Base-by-base conservation (phyloP, 352 stramenopile species). In the Blastocystis sp. region DNA sequence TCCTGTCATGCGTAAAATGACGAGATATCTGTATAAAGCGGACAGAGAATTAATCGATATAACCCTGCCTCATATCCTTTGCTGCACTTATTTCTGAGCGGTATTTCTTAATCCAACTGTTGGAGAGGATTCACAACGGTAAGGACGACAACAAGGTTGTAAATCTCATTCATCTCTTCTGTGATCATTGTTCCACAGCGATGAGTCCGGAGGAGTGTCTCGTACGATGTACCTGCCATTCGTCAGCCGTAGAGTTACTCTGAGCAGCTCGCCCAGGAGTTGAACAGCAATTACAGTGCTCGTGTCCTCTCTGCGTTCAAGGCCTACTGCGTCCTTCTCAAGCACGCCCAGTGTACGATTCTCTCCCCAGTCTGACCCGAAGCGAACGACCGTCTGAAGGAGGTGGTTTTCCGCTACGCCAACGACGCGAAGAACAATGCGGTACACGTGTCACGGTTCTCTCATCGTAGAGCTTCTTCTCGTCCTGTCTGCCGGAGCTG, bases 61-160 rank as follows among this genome's bases (percentile, higher is more conserved):
- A n/a, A 59, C 41, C 20, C 16, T 56, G 30, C 11, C 20, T 16
- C 37, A 79, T 79, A 79, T 79, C 68, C 68, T 79, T 66, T 56
- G 18, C 30, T 59, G 8, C 63, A 34, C 7, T 62, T 56, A 16
- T 26, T 37, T 56, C 20, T 8, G 9, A 16, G 6, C 20, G 5
- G 68, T 16, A 37, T 41, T 56, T 43, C 37, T 63, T 56, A 56
- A 56, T 13, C 20, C 8, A 20, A 79, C 68, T 79, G 18, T 47
- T 79, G 18, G 41, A 9, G 41, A 63, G 26, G n/a, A 56, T 79
- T 20, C 68, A 47, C 37, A 79, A 37, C 9, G 26, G 37, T 20
- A 79, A 79, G 50, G 68, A 79, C n/a, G 68, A 79, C 8, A 79
- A 79, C 50, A 79, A 79, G 41, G 68, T 79, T 8, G 30, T 43